phyloP scores from a whole-genome alignment of 164 flowering plant genomes.

The Vitis riparia region DNA sequence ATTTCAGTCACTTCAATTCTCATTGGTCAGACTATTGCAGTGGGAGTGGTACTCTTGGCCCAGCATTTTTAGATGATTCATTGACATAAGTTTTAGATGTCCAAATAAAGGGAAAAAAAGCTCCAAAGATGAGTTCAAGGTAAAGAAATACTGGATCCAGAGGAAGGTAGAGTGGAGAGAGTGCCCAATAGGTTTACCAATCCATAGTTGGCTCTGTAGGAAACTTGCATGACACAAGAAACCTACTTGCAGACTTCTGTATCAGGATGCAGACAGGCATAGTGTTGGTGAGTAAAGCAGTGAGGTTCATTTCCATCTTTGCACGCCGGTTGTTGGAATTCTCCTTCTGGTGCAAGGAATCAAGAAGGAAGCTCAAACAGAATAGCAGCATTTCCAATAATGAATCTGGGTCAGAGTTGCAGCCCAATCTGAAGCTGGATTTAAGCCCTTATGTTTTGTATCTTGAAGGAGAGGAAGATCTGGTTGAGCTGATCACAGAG shows the following conservation, averaged over 20 bases:
- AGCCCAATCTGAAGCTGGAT: conserved; percentile 14
- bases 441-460: conserved; percentile 45
- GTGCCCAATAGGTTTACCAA: conserved; percentile 25
- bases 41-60: conserved; percentile 44
- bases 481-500: conserved; percentile 40
- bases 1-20: conserved; percentile 44
- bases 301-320: conserved; percentile 35
- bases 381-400: conserved; percentile 11
- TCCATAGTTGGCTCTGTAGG: conserved; percentile 26
- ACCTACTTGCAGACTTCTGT: conserved; percentile 27
- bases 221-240: conserved; percentile 22
- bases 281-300: conserved; percentile 41
- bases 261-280: conserved; percentile 37
- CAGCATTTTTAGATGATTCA: conserved; percentile 49
- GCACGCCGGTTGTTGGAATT: conserved; percentile 20
- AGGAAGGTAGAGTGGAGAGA: conserved; percentile 40
- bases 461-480: conserved; percentile 59
- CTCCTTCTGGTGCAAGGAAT: conserved; percentile 12
- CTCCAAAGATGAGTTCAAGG: conserved; percentile 16
- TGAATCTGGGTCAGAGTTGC: conserved; percentile 28
- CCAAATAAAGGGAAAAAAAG: conserved; percentile 19
- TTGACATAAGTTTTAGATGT: conserved; percentile 40
- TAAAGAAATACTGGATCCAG: conserved; percentile 52
- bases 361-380: conserved; percentile 12
- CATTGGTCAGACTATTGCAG: conserved; percentile 36